Conservation (phyloP, 306 rosid species). For the Dalbergia cochinchinensis region DNA sequence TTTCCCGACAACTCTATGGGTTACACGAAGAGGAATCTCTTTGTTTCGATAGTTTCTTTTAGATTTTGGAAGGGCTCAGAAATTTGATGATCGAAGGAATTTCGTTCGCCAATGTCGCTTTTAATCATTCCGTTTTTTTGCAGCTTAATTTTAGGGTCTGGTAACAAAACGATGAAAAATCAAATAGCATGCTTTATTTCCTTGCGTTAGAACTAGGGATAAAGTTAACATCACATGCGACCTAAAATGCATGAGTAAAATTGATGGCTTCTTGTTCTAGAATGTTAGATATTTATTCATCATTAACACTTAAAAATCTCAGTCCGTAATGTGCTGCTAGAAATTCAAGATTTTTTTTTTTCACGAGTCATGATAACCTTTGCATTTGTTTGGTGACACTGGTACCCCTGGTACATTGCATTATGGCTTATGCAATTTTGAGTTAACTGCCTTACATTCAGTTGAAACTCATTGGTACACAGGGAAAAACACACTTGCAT, state of each 20-base stretch:
- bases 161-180: neutral
- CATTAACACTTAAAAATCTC: no score
- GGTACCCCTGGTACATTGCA: neutral
- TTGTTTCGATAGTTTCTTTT: neutral
- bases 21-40: neutral
- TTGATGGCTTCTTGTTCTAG: no score
- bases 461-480: neutral
- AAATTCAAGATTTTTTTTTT: no score
- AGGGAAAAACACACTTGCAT: neutral
- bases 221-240: no score
- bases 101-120: constrained; percentile 17
- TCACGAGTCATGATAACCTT: no score
- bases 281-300: no score
- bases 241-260: no score
- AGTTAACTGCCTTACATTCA: neutral
- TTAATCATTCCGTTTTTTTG: neutral
- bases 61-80: neutral
- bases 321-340: no score
- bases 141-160: no score
- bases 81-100: neutral
- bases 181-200: constrained; percentile 26
- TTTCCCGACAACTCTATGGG: neutral
- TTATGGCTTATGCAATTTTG: neutral
- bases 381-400: neutral
- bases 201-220: no score